Conservation (phyloP, 1,284 basidiomycete genomes). For the Trametes polyzona region DNA sequence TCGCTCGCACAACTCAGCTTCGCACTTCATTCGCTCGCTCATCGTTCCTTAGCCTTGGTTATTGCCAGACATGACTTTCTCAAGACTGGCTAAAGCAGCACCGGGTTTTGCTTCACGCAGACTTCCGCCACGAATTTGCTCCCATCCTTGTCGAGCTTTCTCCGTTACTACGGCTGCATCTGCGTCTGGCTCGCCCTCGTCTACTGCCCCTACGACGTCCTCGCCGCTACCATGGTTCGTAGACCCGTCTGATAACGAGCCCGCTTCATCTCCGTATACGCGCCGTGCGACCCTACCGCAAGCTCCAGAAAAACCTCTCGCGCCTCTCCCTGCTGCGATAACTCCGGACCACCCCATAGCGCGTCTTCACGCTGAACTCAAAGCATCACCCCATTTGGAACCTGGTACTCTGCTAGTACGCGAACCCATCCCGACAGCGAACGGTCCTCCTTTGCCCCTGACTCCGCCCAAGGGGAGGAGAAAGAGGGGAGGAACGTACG, state of each 20-base stretch:
- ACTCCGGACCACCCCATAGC: slow-evolving; percentile 41
- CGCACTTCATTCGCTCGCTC: neutral
- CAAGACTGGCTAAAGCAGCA: slow-evolving; percentile 3
- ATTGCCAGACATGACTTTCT: slow-evolving; percentile 9
- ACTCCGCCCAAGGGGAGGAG: slow-evolving; percentile 62
- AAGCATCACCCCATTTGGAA: slow-evolving; percentile 66
- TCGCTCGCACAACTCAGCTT: neutral
- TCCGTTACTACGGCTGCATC: slow-evolving; percentile 17
- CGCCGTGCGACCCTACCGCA: slow-evolving; percentile 32
- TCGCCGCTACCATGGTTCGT: slow-evolving; percentile 55
- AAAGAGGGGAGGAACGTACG: slow-evolving; percentile 65
- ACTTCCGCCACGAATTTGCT: neutral
- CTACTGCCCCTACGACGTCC: slow-evolving; percentile 6
- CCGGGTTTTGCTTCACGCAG: slow-evolving; percentile 1
- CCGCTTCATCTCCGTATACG: slow-evolving; percentile 6
- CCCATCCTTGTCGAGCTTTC: slow-evolving; percentile 24
- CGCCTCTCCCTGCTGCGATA: slow-evolving; percentile 51
- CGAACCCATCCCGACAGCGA: slow-evolving; percentile 47
- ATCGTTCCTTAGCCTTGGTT: neutral
- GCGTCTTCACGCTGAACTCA: slow-evolving; percentile 55
- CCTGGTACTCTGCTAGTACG: slow-evolving; percentile 55
- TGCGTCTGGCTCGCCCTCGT: slow-evolving; percentile 1
- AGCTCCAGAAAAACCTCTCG: slow-evolving; percentile 27
- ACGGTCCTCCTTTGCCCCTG: slow-evolving; percentile 58
- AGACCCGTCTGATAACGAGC: slow-evolving; percentile 40